Base-by-base conservation (phyloP, 257 asterid species). In the Cinchona pubescens region DNA sequence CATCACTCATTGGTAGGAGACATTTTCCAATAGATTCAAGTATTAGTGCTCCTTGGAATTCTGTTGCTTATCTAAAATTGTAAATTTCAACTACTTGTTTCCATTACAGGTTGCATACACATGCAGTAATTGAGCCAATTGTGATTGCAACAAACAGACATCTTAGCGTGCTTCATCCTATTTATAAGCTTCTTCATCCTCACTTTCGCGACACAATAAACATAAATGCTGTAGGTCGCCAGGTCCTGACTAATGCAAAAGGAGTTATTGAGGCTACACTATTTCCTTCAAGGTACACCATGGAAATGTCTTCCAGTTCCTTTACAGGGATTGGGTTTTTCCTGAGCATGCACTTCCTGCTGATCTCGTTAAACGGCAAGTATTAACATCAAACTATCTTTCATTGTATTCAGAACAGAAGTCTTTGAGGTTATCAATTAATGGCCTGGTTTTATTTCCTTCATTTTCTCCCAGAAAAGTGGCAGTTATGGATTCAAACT, bases 131-230 rank as follows among this genome's bases (percentile, higher is more conserved):
- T 18, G 97, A 92, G 87, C 96, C 97, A 72, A 82, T 92, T 73
- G 84, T 92, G 61, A 89, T 92, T 49, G 91, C 96, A 77, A 83
- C 96, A 62, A 86, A 89, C 77, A 79, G 97, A 83, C 89, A 88
- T 76, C 87, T 90, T 72, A 90, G 97, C 58, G 75, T 83, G n/a
- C 88, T 92, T 74, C 97, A 92, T 76, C 97, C 96, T 7, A 87
- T 92, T 76, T 81, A 90, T 82, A 89, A 90, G 86, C 94, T 92
- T 63, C 85, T 92, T 78, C 87, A 84, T 81, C 96, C 97, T 80
- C 97, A 92, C 73, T 92, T 88, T 75, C 82, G 85, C 7, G 94
- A 92, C 66, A 90, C 96, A 0, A 92, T 90, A 96, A 78, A 88
- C 76, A 79, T 92, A 77, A 90, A 92, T 61, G 93, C 96, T 9